A percentile compares a stretch with the other conserved stretches of the same genome.
These are phyloP conservation scores for Boletus vermiculosoides DNA, from an alignment of 768 basidiomycete genomes.

Conservation along the genomic window DNA sequence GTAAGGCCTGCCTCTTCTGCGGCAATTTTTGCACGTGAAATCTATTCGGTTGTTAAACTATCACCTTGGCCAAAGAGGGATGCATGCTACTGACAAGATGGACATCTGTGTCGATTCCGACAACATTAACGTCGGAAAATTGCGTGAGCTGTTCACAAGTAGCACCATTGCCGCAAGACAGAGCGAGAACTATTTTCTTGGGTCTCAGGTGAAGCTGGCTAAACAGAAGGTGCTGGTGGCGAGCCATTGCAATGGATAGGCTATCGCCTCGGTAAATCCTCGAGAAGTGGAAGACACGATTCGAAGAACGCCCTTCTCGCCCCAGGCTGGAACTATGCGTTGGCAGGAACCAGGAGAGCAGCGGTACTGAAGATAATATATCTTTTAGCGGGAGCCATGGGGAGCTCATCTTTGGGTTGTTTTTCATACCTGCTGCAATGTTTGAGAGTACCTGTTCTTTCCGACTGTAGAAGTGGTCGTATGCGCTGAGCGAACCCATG, in stretches of 20 bases:
- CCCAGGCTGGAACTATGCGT: no score
- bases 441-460: neutral
- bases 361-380: neutral
- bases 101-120: constrained; percentile 5
- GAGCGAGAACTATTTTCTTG: constrained; percentile 5
- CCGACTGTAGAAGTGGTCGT: neutral
- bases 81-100: neutral
- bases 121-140: constrained; percentile 7
- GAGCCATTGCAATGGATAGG: constrained; percentile 7
- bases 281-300: constrained; percentile 5
- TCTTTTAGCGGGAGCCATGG: neutral
- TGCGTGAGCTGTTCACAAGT: constrained; percentile 1
- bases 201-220: constrained; percentile 7
- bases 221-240: constrained; percentile 9
- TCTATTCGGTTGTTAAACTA: neutral
- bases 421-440: neutral
- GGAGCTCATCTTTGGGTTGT: neutral
- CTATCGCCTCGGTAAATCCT: constrained; percentile 8
- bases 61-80: neutral
- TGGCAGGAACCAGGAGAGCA: neutral
- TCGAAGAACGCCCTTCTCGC: neutral
- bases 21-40: neutral
- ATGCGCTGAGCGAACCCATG: neutral
- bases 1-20: constrained; percentile 2
- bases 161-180: constrained; percentile 5